Evolutionary conservation across 163 green algal genomes (phyloP), one percentile per base, ranked within the genome.

Genomic region (Scenedesmus sp.): DNA sequence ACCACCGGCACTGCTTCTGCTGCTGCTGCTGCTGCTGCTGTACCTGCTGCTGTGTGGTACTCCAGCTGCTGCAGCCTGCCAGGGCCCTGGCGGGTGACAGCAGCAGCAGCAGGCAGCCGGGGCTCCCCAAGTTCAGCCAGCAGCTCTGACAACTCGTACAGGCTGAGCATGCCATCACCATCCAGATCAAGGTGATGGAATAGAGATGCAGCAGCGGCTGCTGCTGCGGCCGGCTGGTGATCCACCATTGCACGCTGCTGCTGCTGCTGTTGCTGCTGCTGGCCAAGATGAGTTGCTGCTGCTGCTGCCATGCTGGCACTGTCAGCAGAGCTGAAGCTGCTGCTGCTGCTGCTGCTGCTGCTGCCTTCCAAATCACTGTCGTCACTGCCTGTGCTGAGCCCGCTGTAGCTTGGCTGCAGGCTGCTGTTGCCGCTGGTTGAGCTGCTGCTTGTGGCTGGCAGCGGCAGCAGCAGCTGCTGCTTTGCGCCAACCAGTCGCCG

Each of bases 81-180:
- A 46, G 73, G 1, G 53, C 83, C 43, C 7, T 20, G 49, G 73
- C 73, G 18, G 42, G n/a, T n/a, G 22, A 26, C 78, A n/a, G 78
- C 37, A 79, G 22, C 33, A 53, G 43, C 81, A 22, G 46, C 24
- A 24, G 72, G 16, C 1, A 44, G 81, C 3, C 35, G 53, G 6
- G 87, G n/a, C 65, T 83, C 44, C 6, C 89, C 86, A 10, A 93
- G 56, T 3, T 90, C 86, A 30, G n/a, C 16, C 15, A 93, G 86
- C 33, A 93, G 56, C 70, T 79, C 86, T 15, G 86, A 61, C 3
- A 90, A 51, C 73, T 90, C 86, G 53, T 90, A 85, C n/a, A 90
- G n/a, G n/a, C 72, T 85, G 35, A 90, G 51, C 72, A 56, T 53
- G 18, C 78, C 86, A 53, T 90, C 81, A n/a, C 87, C 87, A 78